These are phyloP conservation scores for Neurospora sp. DNA, from an alignment of 495 filamentous ascomycete species.

Conservation along the genomic window DNA sequence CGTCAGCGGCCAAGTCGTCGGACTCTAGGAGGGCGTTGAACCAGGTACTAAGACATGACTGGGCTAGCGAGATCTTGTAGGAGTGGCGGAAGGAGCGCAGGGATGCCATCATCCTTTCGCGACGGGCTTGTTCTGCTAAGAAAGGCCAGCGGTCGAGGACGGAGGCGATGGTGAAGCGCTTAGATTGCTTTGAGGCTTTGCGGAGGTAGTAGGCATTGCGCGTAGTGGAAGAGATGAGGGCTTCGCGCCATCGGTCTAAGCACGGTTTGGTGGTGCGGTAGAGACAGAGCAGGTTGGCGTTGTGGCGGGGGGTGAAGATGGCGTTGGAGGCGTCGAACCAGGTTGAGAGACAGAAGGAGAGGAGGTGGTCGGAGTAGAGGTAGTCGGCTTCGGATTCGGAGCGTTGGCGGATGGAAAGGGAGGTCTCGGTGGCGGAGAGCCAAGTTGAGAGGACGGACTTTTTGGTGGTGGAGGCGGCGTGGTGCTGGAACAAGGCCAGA, in stretches of 20 bases:
- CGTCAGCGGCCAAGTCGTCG: slow-evolving; percentile 7
- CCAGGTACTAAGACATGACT: slow-evolving; percentile 13
- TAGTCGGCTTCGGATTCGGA: slow-evolving; percentile 10
- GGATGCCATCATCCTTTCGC: slow-evolving; percentile 16
- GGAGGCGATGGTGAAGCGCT: slow-evolving; percentile 3
- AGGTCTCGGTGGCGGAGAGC: background rate
- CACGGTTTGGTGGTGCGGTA: slow-evolving; percentile 18
- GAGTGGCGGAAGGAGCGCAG: slow-evolving; percentile 17
- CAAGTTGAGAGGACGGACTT: slow-evolving; percentile 5
- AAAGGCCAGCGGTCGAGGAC: slow-evolving; percentile 19
- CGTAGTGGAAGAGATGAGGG: background rate
- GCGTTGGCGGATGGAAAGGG: background rate
- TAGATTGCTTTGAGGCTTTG: slow-evolving; percentile 7
- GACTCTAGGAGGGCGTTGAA: slow-evolving; percentile 8
- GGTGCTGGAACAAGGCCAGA: slow-evolving; percentile 13
- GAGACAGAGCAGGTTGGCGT: slow-evolving; percentile 17
- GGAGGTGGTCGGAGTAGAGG: slow-evolving; percentile 12
- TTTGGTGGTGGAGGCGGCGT: slow-evolving; percentile 6
- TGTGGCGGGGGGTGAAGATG: slow-evolving; percentile 9
- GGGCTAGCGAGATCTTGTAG: slow-evolving; percentile 20
- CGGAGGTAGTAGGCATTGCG: slow-evolving; percentile 2
- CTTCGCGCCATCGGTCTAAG: slow-evolving; percentile 18
- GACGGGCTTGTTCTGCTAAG: slow-evolving; percentile 9
- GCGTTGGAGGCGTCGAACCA: slow-evolving; percentile 17
- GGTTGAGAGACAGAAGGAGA: slow-evolving; percentile 5